Conservation (phyloP, 140 eudicot genomes). For the Anethum foeniculum region DNA sequence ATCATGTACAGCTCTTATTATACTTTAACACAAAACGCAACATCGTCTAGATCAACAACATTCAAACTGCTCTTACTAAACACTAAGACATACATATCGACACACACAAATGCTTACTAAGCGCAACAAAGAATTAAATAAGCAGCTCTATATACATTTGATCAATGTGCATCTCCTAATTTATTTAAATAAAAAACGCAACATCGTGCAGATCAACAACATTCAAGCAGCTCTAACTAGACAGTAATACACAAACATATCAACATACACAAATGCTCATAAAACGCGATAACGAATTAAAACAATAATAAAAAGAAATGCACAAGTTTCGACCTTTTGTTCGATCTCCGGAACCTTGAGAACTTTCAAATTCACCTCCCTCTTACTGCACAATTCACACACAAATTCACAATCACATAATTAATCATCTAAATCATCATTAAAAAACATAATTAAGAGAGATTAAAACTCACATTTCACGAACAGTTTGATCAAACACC, state of each 20-base stretch:
- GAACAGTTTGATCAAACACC: constrained; percentile 97
- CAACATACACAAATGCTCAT: constrained; percentile 7
- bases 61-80: not conserved
- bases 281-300: not conserved
- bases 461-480: constrained; percentile 65
- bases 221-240: not conserved
- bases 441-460: not conserved
- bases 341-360: constrained; percentile 99
- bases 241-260: not conserved
- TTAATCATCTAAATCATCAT: not conserved
- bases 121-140: not conserved
- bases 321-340: constrained; percentile 48
- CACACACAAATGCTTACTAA: not conserved
- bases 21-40: not conserved
- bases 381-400: constrained; percentile 50
- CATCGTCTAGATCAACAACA: not conserved
- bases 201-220: not conserved
- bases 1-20: no score
- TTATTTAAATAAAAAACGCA: not conserved
- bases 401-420: constrained; percentile 3
- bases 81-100: not conserved
- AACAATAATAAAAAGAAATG: no score
- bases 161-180: no score
- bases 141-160: not conserved
- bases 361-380: constrained; percentile 99